Base-by-base conservation (phyloP, 257 asterid species). In the Nicotiana knightiana region DNA sequence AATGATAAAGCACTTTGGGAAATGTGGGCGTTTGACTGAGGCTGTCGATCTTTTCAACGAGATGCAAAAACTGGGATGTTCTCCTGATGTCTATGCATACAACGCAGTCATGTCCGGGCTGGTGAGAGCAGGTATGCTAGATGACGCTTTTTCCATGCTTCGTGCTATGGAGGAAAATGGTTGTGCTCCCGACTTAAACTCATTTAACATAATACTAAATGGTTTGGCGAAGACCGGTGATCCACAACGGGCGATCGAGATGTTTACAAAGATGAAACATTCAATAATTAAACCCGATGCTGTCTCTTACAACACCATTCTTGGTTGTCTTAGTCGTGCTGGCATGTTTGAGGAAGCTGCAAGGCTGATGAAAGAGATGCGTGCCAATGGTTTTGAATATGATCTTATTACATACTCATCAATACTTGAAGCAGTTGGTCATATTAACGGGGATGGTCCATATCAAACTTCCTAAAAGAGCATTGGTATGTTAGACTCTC, bases 301-400 rank as follows among this genome's bases (percentile, higher is more conserved):
- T 16, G 85, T 88, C 82, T 85, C 90, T 21, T 86, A 88, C 83
- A 86, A 86, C 70, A 88, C 90, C 26, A 48, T 88, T 81, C 88
- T 88, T 21, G 76, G 91, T 57, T 86, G 87, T 81, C 81, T 88
- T 5, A 88, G 91, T 76, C 87, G 90, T 58, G 87, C 86, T 79
- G 90, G 91, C 13, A 86, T 88, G 90, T 88, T 88, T 77, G 91
- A 88, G 82, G 91, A 88, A 85, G 91, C 91, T 67, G 86, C 91
- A 24, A 85, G 48, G 79, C 76, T 88, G 90, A 88, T 88, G 91
- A 86, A 88, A 78, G 91, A 86, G 85, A 88, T 88, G 91, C 80
- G n/a, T 43, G 62, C 9, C 33, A 81, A 79, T 32, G 91, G 90
- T 32, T 86, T 82, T 77, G 89, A 88, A 62, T 88, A 86, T 78